Evolutionary conservation across 768 basidiomycete species (phyloP).

Genomic region (Lanmaoa rubissima): DNA sequence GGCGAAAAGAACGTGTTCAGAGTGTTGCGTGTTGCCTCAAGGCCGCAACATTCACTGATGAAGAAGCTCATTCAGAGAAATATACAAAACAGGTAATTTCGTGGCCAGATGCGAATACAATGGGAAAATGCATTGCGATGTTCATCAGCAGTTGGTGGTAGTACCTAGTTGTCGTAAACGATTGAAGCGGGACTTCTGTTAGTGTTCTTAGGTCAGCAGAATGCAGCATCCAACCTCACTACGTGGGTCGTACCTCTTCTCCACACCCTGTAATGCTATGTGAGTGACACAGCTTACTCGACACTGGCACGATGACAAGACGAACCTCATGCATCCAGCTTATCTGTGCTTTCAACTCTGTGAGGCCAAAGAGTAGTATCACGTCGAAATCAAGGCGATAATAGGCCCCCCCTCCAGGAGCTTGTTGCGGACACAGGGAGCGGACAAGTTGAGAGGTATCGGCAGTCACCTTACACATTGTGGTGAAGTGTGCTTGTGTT

Average conservation of each 20-base stretch:
- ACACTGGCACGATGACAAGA: background rate
- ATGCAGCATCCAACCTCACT: background rate
- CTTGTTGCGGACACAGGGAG: background rate
- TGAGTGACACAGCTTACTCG: background rate
- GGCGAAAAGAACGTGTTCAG: no score
- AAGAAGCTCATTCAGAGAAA: no score
- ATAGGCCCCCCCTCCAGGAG: constrained; percentile 1
- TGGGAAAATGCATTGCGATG: no score
- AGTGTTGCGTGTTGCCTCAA: no score
- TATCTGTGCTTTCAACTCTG: constrained; percentile 46
- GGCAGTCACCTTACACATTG: constrained; percentile 12
- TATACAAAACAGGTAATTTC: no score
- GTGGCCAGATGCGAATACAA: background rate
- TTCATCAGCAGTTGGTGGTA: no score
- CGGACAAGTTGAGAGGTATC: constrained; percentile 7
- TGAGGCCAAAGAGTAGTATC: constrained; percentile 40
- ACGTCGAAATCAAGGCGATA: constrained; percentile 31
- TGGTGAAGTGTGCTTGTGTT: constrained; percentile 3
- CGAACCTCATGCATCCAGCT: constrained; percentile 36
- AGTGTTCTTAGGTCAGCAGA: background rate
- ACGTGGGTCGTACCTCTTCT: background rate
- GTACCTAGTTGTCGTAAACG: background rate
- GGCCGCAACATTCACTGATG: no score
- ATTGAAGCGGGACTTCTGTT: constrained; percentile 3
- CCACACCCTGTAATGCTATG: constrained; percentile 9